These are phyloP conservation scores for Pseudogymnoascus sp. DNA, from an alignment of 2,329 filamentous ascomycete genomes.

Conservation along the genomic window DNA sequence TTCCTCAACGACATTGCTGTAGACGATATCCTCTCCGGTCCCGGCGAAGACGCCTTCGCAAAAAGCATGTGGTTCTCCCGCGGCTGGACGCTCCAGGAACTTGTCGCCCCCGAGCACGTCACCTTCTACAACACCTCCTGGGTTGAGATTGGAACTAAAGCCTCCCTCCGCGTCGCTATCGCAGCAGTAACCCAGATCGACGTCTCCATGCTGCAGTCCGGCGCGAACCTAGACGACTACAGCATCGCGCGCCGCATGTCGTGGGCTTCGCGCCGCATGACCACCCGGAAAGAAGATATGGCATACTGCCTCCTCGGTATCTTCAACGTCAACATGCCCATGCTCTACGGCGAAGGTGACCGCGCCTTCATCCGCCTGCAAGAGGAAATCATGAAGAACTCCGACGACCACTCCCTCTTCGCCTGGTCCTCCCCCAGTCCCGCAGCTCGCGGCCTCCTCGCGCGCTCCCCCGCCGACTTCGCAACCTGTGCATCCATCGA, in stretches of 20 bases:
- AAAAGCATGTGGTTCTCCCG: slow-evolving; percentile 3
- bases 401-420: background rate
- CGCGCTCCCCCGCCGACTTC: background rate
- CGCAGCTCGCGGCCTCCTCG: background rate
- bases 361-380: background rate
- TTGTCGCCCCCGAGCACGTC: background rate
- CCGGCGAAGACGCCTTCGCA: background rate
- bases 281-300: background rate
- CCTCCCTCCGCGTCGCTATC: background rate
- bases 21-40: background rate
- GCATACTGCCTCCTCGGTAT: background rate
- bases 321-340: background rate
- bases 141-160: background rate
- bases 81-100: background rate
- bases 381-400: background rate
- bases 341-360: background rate
- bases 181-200: background rate
- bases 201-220: background rate
- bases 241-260: background rate
- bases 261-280: background rate
- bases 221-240: background rate
- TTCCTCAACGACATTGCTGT: background rate
- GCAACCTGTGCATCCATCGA: background rate
- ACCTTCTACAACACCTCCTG: background rate
- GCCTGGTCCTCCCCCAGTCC: background rate